These are phyloP conservation scores for Leonotis leonurus DNA, from an alignment of 257 asterid genomes.

Conservation along the genomic window DNA sequence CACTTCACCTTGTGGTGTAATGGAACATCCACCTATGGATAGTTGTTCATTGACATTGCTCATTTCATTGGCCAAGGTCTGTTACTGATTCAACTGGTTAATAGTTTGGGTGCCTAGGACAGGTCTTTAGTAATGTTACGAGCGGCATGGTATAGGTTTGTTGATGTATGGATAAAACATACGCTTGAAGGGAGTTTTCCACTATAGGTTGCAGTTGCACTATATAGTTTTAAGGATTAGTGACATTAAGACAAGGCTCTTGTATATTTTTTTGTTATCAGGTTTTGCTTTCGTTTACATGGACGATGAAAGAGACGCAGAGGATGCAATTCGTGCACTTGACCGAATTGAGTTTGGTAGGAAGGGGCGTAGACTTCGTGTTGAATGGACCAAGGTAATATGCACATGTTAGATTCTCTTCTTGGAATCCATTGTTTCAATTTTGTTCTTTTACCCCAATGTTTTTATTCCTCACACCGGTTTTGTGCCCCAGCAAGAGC, in stretches of 20 bases:
- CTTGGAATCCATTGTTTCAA: neutral
- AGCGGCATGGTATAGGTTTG: constrained; percentile 28
- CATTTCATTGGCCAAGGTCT: constrained; percentile 60
- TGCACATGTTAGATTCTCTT: neutral
- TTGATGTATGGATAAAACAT: constrained; percentile 16
- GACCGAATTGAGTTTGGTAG: constrained; percentile 76
- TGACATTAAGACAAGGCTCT: neutral
- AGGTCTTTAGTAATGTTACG: constrained; percentile 31
- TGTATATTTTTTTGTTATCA: constrained; percentile 13
- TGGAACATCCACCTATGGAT: constrained; percentile 52
- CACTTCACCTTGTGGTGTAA: constrained; percentile 36
- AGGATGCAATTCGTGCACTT: constrained; percentile 74
- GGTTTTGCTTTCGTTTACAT: constrained; percentile 58
- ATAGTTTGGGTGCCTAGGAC: constrained; percentile 35
- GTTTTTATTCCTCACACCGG: neutral
- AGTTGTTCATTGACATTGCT: constrained; percentile 52
- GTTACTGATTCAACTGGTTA: constrained; percentile 45
- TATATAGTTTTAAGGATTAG: neutral
- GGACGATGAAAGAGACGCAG: constrained; percentile 87
- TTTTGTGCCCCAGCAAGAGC: constrained; percentile 54
- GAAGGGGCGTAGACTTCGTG: constrained; percentile 75
- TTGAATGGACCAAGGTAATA: constrained; percentile 87
- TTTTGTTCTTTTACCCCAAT: neutral
- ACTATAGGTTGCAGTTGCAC: neutral
- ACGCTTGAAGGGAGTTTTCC: constrained; percentile 16